Evolutionary conservation across 257 asterid species (phyloP), one percentile per base, ranked within the genome.

Genomic region (Oldenlandia corymbosa): DNA sequence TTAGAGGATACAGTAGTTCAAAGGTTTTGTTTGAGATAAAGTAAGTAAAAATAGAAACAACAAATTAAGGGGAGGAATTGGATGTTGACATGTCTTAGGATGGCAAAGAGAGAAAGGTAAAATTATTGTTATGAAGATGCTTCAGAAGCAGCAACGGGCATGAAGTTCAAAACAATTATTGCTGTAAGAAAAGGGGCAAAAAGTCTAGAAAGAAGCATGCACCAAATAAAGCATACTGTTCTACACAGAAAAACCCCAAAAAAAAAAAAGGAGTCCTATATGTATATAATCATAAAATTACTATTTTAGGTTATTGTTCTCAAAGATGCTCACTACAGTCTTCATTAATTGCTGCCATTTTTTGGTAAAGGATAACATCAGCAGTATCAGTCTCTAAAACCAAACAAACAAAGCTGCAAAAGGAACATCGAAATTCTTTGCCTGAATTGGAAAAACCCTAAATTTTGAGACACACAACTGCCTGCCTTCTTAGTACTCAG

Each of bases 61-160:
- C 26, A 21, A 54, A 28, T 18, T 30, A 21, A 36, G 30, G 24
- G 53, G 37, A 60, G 7, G 17, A 16, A 54, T 52, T 14, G 45
- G 82, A 80, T 51, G 69, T 76, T 67, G 86, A 82, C 86, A 65
- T 60, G 66, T 68, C 87, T 57, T 79, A 56, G 50, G 74, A 60
- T 53, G 73, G 73, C 75, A 74, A 73, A 69, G 66, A 63, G 28
- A 63, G 46, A 73, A 76, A 68, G 75, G 70, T 58, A 18, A 61
- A 60, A 67, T 32, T 66, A 78, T 71, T 73, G n/a, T n/a, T n/a
- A n/a, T n/a, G n/a, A 59, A 60, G 63, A 59, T 30, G 78, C 42
- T 14, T n/a, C n/a, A n/a, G n/a, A n/a, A n/a, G 32, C 37, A 59
- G 61, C 56, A 70, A 21, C 68, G 70, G n/a, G 67, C 45, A 10